Percentiles rank a stretch among this genome's conserved stretches.
Evolutionary conservation across 2,329 filamentous ascomycete species (phyloP).

Genomic region (Emergomyces orientalis): DNA sequence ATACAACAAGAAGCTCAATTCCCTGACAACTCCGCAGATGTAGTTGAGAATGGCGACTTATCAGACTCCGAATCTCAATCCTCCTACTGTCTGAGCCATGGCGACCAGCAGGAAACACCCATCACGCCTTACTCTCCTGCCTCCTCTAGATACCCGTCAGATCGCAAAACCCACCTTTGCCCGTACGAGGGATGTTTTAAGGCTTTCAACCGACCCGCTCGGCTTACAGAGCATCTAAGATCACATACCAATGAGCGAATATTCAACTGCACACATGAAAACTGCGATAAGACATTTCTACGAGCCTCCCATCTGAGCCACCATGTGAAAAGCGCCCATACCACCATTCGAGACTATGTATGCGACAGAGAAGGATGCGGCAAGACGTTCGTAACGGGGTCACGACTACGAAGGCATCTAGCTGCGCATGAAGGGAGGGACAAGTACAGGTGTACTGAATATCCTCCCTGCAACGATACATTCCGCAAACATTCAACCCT

Average conservation of each 20-base stretch:
- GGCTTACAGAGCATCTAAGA: slow-evolving; percentile 68
- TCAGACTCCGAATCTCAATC: slow-evolving; percentile 29
- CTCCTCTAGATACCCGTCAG: slow-evolving; percentile 48
- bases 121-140: slow-evolving; percentile 43
- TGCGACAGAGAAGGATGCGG: slow-evolving; percentile 66
- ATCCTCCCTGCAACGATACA: slow-evolving; percentile 59
- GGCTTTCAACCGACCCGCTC: slow-evolving; percentile 77
- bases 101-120: slow-evolving; percentile 37
- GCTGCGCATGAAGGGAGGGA: slow-evolving; percentile 71
- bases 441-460: slow-evolving; percentile 62
- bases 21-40: slow-evolving; percentile 33
- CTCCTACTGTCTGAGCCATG: slow-evolving; percentile 25
- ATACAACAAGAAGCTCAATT: slow-evolving; percentile 30
- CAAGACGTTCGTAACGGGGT: slow-evolving; percentile 73
- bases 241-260: slow-evolving; percentile 80
- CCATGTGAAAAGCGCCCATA: slow-evolving; percentile 76
- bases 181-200: slow-evolving; percentile 65
- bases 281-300: slow-evolving; percentile 74
- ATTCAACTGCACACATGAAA: slow-evolving; percentile 59
- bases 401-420: slow-evolving; percentile 65
- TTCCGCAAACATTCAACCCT: slow-evolving; percentile 86
- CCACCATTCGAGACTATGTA: slow-evolving; percentile 56
- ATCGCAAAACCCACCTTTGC: slow-evolving; percentile 68
- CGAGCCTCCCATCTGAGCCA: slow-evolving; percentile 79
- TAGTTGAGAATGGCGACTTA: slow-evolving; percentile 24